Percentiles rank a stretch among this genome's conserved stretches.
phyloP scores from a whole-genome alignment of 169 alveolate genomes.

The Plasmodium cynomolgi region DNA sequence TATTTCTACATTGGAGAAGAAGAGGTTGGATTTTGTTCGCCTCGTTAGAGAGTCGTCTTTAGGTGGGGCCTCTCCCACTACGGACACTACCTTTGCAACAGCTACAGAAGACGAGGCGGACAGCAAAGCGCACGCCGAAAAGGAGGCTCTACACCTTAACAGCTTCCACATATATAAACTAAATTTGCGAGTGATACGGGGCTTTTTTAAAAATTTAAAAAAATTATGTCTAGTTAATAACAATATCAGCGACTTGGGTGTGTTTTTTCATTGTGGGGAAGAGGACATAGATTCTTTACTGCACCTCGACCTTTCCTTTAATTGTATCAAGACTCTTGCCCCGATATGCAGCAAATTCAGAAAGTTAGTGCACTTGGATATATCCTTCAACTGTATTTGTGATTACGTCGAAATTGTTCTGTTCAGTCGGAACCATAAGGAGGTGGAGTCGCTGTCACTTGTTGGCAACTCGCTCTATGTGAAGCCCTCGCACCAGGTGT shows the following conservation, averaged over 20 bases:
- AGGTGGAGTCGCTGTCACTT: constrained; percentile 17
- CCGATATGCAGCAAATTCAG: constrained; percentile 41
- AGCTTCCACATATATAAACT: constrained; percentile 20
- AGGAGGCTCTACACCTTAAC: not conserved
- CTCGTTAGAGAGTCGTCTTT: not conserved
- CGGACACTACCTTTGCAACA: not conserved
- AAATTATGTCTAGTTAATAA: constrained; percentile 52
- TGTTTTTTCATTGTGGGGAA: constrained; percentile 20
- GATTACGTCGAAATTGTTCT: constrained; percentile 30
- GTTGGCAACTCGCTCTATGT: constrained; percentile 39
- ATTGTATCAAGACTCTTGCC: constrained; percentile 15
- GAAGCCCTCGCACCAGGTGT: not conserved
- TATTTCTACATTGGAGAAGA: not conserved
- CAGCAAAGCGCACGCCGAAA: not conserved
- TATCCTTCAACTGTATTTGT: constrained; percentile 40
- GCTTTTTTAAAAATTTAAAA: constrained; percentile 6
- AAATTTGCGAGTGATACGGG: not conserved
- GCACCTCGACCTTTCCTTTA: constrained; percentile 52
- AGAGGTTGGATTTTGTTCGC: not conserved
- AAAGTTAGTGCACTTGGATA: constrained; percentile 18
- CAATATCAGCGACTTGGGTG: constrained; percentile 34
- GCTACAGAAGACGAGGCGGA: not conserved
- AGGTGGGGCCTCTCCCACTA: not conserved
- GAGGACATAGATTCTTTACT: constrained; percentile 21
- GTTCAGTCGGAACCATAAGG: constrained; percentile 42